Evolutionary conservation across 495 filamentous ascomycete genomes (phyloP), one percentile per base, ranked within the genome.

Genomic region (Annulohypoxylon nitens): DNA sequence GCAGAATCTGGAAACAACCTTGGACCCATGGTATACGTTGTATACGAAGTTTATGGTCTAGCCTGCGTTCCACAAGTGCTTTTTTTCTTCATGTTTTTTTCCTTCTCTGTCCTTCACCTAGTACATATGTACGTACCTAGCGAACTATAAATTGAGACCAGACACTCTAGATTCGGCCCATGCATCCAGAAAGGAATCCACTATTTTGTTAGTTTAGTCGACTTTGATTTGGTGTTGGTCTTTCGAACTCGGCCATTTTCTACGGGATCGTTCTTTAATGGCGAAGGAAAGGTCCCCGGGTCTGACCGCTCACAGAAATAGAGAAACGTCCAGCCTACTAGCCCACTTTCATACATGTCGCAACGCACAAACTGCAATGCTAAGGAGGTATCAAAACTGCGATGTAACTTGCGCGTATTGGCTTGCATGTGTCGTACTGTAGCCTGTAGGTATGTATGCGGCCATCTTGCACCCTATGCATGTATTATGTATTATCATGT

Each of bases 151-250:
- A 69, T 37, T 70, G 58, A 74, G 71, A 74, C 71, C 30, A 23
- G 20, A 23, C 20, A 74, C 61, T 72, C 71, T 67, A 70, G 57
- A 74, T 70, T 70, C 62, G 62, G 57, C 30, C 72, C 58, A 74
- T 63, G 51, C 63, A 64, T 63, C 14, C 18, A 54, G 57, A 33
- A 64, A 53, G 43, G 60, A 47, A 30, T 16, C 67, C 72, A 70
- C 67, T 57, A 11, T 66, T 74, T 69, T 16, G 48, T 33, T 26
- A 58, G 8, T 62, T 74, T 69, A n/a, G 39, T 33, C 45, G 16
- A 30, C 61, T 71, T 47, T 75, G 55, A 75, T 75, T 75, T 59
- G 64, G 45, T 74, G 60, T 47, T 25, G 37, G 61, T 60, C 54
- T 61, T 64, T 75, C 53, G 37, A 70, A 66, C 58, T 67, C 71